Percentiles rank a stretch among this genome's conserved stretches.
phyloP scores from a whole-genome alignment of 768 basidiomycete genomes.

The Naematelia aurantialba region DNA sequence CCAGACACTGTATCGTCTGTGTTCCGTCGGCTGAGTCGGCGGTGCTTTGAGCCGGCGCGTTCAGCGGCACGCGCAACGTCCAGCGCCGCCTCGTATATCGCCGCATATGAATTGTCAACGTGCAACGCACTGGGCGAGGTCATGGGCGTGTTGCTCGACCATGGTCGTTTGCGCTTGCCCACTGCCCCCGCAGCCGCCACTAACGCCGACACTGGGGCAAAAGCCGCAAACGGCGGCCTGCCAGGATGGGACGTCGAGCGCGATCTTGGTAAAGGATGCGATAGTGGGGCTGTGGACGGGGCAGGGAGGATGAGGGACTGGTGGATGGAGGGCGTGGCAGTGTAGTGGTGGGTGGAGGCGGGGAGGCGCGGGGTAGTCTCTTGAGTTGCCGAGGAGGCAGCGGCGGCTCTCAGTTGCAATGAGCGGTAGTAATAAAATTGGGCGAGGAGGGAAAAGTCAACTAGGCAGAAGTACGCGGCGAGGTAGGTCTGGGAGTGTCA shows the following conservation, averaged over 20 bases:
- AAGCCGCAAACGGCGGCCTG: too few species aligned
- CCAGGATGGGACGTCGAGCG: not conserved
- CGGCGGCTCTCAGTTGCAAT: conserved; percentile 7
- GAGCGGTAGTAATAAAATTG: conserved; percentile 76
- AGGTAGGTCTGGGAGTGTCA: conserved; percentile 69
- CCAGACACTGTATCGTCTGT: conserved; percentile 3
- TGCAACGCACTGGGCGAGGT: not conserved
- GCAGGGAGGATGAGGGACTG: conserved; percentile 35
- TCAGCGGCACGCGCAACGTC: conserved; percentile 47
- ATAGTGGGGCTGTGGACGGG: not conserved
- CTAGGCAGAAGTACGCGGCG: conserved; percentile 80
- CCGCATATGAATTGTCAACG: conserved; percentile 22
- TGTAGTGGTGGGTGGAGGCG: conserved; percentile 7
- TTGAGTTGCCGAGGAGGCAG: conserved; percentile 7
- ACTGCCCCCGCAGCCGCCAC: not conserved
- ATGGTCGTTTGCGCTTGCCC: not conserved
- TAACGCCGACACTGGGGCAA: too few species aligned
- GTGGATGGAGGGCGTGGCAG: conserved; percentile 9
- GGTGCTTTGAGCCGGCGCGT: conserved; percentile 23
- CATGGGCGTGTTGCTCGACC: not conserved
- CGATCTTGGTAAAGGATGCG: conserved; percentile 3
- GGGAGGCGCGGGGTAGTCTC: conserved; percentile 11
- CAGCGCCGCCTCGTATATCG: conserved; percentile 46
- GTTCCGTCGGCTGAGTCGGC: conserved; percentile 19
- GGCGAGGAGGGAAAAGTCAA: conserved; percentile 69